A percentile compares a stretch with the other conserved stretches of the same genome.
Evolutionary conservation across 106 monocot species (phyloP).

Genomic region (Dioscorea zingiberensis): DNA sequence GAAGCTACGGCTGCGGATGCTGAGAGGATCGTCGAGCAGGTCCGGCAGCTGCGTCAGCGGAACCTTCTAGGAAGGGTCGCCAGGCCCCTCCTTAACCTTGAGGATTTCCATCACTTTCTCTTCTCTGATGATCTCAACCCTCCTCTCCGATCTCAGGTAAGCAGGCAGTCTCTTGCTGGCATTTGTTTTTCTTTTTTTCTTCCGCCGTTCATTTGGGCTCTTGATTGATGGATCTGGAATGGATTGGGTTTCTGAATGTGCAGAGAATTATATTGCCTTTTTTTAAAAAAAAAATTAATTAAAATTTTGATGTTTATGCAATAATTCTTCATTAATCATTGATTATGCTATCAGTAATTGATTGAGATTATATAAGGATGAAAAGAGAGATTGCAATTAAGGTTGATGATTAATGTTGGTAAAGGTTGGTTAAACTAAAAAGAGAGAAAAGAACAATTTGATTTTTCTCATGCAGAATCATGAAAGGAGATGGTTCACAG

Average conservation of each 20-base stretch:
- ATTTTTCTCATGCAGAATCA: no score
- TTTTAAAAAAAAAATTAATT: no score
- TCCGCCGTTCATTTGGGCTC: neutral
- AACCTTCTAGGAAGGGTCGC: conserved; percentile 15
- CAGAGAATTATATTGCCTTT: no score
- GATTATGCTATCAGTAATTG: no score
- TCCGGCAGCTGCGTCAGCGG: conserved; percentile 26
- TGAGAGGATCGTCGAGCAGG: conserved; percentile 52
- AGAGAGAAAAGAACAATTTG: no score
- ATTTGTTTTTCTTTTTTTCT: neutral
- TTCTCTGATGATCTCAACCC: conserved; percentile 71
- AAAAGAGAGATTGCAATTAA: no score
- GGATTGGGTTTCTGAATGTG: neutral
- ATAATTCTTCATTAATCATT: no score
- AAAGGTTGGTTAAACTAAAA: no score
- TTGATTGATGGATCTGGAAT: neutral
- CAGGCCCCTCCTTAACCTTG: conserved; percentile 28
- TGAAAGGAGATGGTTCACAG: no score
- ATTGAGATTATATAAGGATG: no score
- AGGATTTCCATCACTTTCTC: conserved; percentile 71
- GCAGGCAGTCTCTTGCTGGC: neutral
- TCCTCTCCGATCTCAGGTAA: conserved; percentile 54
- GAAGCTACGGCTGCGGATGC: conserved; percentile 25
- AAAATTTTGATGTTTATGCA: no score
- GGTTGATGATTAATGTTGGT: no score